A percentile compares a stretch with the other conserved stretches of the same genome.
These are phyloP conservation scores for Taphrina confusa DNA, from an alignment of 1,139 yeast genomes.

Conservation along the genomic window DNA sequence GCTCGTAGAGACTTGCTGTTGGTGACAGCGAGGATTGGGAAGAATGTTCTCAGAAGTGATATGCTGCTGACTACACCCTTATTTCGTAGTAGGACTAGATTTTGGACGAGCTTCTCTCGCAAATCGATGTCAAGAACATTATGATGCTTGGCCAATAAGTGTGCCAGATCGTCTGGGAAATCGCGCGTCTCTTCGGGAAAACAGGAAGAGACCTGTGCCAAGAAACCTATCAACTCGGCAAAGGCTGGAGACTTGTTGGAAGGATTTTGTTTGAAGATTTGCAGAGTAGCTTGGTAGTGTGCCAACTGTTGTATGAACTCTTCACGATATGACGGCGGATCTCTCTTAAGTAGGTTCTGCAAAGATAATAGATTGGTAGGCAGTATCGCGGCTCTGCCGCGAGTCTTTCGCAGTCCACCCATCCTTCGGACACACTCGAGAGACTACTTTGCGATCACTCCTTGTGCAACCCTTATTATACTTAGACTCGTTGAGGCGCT, in stretches of 20 bases:
- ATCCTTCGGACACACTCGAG: too few species aligned
- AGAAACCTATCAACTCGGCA: conserved; percentile 81
- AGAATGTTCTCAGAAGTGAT: conserved; percentile 75
- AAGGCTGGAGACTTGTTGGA: conserved; percentile 59
- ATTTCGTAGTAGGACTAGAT: conserved; percentile 85
- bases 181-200: conserved; percentile 83
- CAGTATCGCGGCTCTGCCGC: conserved; percentile 85
- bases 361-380: conserved; percentile 88
- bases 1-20: conserved; percentile 81
- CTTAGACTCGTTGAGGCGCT: too few species aligned
- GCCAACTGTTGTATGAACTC: conserved; percentile 90
- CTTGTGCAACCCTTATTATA: too few species aligned
- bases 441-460: too few species aligned
- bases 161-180: conserved; percentile 78
- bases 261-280: conserved; percentile 70
- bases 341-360: conserved; percentile 89
- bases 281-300: conserved; percentile 87
- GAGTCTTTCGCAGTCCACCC: conserved; percentile 41
- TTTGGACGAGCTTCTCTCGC: conserved; percentile 87
- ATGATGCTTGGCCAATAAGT: conserved; percentile 70
- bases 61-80: conserved; percentile 81
- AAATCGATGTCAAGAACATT: conserved; percentile 78
- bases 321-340: conserved; percentile 87
- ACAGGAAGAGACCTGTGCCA: conserved; percentile 86
- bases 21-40: conserved; percentile 71